Evolutionary conservation across 1,139 yeast species (phyloP).

Genomic region (Yamadazyma jaroonii): DNA sequence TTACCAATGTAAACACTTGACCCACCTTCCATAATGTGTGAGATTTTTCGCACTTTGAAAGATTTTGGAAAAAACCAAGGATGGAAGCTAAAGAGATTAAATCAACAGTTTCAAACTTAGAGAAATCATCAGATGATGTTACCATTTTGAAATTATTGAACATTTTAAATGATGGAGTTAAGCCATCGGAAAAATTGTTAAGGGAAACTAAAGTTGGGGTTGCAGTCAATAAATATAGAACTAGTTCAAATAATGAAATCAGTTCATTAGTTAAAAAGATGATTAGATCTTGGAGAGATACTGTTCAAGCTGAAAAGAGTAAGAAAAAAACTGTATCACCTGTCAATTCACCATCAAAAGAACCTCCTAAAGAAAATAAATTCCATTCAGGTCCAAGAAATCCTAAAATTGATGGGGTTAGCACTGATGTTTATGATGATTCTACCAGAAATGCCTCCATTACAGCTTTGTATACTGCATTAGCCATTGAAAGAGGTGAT

Average conservation of each 20-base stretch:
- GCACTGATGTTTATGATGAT: conserved; percentile 65
- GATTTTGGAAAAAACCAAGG: background rate
- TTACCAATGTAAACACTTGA: conserved; percentile 33
- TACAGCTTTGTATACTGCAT: conserved; percentile 80
- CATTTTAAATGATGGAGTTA: conserved; percentile 66
- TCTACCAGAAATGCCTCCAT: conserved; percentile 82
- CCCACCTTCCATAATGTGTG: conserved; percentile 9
- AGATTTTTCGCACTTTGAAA: conserved; percentile 1
- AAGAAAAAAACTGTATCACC: conserved; percentile 24
- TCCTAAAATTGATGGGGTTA: conserved; percentile 78
- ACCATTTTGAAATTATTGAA: conserved; percentile 66
- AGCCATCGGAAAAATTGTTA: conserved; percentile 80
- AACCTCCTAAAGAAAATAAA: conserved; percentile 19
- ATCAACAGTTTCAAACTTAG: conserved; percentile 67
- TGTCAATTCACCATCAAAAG: conserved; percentile 3
- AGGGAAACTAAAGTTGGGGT: conserved; percentile 98
- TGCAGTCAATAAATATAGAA: conserved; percentile 84
- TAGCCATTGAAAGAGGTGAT: conserved; percentile 74
- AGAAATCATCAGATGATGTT: conserved; percentile 67
- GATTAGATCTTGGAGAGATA: conserved; percentile 88
- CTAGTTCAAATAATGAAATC: conserved; percentile 65
- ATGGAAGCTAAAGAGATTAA: conserved; percentile 79
- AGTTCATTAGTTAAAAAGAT: conserved; percentile 72
- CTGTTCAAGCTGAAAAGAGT: conserved; percentile 74
- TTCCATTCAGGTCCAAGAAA: conserved; percentile 56